Evolutionary conservation across 805 yeast genomes (phyloP).

Genomic region (Saccharomycopsis fibuligera): DNA sequence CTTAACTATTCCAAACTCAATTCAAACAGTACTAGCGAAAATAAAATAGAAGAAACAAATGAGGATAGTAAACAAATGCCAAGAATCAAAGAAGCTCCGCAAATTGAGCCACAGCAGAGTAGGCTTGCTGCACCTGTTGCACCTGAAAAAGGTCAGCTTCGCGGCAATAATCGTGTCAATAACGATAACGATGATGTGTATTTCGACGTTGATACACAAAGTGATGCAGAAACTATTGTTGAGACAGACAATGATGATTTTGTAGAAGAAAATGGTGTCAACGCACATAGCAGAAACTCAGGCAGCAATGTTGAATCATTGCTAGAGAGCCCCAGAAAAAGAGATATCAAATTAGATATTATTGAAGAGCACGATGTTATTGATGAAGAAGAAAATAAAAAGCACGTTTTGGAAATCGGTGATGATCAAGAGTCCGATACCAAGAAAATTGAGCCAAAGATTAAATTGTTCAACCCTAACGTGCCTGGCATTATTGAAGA

Average conservation of each 20-base stretch:
- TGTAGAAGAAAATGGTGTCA: neutral
- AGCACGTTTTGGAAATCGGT: neutral
- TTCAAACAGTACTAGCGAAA: too few species aligned
- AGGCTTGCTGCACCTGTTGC: neutral
- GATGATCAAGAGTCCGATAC: neutral
- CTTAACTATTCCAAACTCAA: neutral
- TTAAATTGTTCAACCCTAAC: neutral
- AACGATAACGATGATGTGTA: neutral
- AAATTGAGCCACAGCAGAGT: slow-evolving; percentile 8
- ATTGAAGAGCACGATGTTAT: neutral
- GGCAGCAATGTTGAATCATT: too few species aligned
- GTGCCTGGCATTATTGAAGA: neutral
- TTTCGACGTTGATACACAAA: slow-evolving; percentile 3
- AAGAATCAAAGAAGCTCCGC: slow-evolving; percentile 17
- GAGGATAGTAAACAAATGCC: neutral
- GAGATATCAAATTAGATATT: too few species aligned
- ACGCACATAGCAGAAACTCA: too few species aligned
- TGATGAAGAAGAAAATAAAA: slow-evolving; percentile 4
- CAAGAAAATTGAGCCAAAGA: neutral
- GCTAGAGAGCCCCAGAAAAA: too few species aligned
- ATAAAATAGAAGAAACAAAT: too few species aligned
- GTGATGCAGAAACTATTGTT: slow-evolving; percentile 16
- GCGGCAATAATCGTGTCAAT: neutral
- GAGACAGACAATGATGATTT: slow-evolving; percentile 4
- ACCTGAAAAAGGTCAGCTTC: neutral